Base-by-base conservation (phyloP, 306 rosid species). In the Quercus alba region DNA sequence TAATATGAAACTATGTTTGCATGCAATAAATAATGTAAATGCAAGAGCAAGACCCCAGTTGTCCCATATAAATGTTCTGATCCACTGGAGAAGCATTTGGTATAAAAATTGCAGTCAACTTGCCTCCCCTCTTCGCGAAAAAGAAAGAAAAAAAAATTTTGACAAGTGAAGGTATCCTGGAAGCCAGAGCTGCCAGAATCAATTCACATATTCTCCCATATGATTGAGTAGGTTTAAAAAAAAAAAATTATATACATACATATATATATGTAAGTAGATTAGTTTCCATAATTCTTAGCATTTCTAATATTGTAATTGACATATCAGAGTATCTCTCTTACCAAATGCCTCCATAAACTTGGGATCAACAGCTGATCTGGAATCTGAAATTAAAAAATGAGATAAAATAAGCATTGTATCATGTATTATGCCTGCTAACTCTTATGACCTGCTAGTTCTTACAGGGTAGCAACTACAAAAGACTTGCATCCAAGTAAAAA, bases 331-430 rank as follows among this genome's bases (percentile, higher is more conserved):
- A 70, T 82, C 76, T 77, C 76, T 79, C 97, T 85, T 86, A 94
- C 97, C 98, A 83, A 87, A 89, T 75, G 94, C 91, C 85, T 96
- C 99, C 67, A 81, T 67, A 87, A 88, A 93, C 88, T 93, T 96
- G 75, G 89, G 88, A 83, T 88, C 94, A 72, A 89, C 97, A 14
- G 85, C 86, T 80, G 91, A 75, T 83, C 89, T 91, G 76, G 97
- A 90, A 90, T 90, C 99, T 96, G 98, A 82, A 85, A 83, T 75
- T 49, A n/a, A 51, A 85, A 78, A 81, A 74, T 58, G 44, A 79
- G 73, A 76, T 14, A 73, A 49, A 20, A 52, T 72, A 72, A 78
- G 86, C 61, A 58, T 61, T 41, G 33, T 66, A 66, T 9, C 81
- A 63, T 54, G 63, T 51, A 75, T 51, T 57, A 25, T 75, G 75